Percentiles rank a stretch among this genome's conserved stretches.
Evolutionary conservation across 805 yeast species (phyloP).

Genomic region (Zygosaccharomyces bisporus): DNA sequence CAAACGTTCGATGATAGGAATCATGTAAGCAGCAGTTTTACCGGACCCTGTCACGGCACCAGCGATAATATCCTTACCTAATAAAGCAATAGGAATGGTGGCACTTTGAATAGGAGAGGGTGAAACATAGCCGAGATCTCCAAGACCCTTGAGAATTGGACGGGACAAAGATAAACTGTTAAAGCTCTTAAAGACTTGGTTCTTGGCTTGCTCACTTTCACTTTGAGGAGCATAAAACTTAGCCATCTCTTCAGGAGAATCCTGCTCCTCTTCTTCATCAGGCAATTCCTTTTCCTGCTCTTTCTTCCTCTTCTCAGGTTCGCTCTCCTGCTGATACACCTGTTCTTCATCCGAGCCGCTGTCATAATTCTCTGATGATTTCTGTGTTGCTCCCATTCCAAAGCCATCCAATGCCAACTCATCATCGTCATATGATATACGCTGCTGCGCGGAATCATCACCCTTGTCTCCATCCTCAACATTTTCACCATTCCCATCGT

Average conservation of each 20-base stretch:
- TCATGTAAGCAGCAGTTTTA: constrained; percentile 97
- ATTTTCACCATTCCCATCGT: constrained; percentile 35
- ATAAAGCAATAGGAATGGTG: constrained; percentile 84
- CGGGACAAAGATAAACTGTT: constrained; percentile 78
- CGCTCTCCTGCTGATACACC: constrained; percentile 28
- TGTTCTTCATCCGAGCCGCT: constrained; percentile 24
- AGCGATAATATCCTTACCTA: constrained; percentile 96
- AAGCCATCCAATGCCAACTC: constrained; percentile 39
- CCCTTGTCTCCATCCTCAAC: no score
- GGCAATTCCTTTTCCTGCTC: constrained; percentile 31
- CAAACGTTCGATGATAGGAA: constrained; percentile 90
- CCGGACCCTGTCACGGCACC: constrained; percentile 99
- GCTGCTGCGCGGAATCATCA: no score
- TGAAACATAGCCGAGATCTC: constrained; percentile 72
- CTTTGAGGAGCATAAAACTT: constrained; percentile 62
- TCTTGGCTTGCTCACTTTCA: constrained; percentile 52
- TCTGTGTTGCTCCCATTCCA: constrained; percentile 35
- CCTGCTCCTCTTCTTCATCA: constrained; percentile 28
- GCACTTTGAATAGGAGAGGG: constrained; percentile 96
- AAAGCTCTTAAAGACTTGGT: constrained; percentile 58
- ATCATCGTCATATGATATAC: constrained; percentile 34
- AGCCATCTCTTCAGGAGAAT: constrained; percentile 75
- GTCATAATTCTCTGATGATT: constrained; percentile 21
- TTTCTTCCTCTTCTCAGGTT: constrained; percentile 28
- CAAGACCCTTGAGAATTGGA: constrained; percentile 80